Conservation (phyloP, 805 yeast species). For the Kuraishia capsulata region DNA sequence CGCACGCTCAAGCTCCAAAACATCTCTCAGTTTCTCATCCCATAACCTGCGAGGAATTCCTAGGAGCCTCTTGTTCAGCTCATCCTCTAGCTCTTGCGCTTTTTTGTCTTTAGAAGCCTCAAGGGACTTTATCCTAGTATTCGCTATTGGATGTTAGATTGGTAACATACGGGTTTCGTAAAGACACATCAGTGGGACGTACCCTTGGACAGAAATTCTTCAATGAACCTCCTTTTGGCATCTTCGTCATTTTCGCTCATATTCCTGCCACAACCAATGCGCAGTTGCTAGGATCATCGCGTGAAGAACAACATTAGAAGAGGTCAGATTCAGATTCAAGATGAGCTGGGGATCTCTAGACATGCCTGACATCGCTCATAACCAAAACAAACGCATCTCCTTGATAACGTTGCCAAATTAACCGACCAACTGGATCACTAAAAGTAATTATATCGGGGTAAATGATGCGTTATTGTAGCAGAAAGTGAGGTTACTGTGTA, state of each 20-base stretch:
- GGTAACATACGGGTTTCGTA: background rate
- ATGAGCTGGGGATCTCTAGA: too few species aligned
- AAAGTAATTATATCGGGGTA: too few species aligned
- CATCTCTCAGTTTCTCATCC: constrained; percentile 35
- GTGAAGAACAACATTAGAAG: too few species aligned
- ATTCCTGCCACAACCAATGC: too few species aligned
- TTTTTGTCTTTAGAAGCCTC: constrained; percentile 4
- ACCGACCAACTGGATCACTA: too few species aligned
- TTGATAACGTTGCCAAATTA: too few species aligned
- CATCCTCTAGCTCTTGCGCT: constrained; percentile 22
- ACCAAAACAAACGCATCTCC: too few species aligned
- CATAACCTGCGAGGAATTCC: constrained; percentile 39
- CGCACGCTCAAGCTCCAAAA: constrained; percentile 35
- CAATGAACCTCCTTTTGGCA: background rate
- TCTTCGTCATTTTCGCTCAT: background rate
- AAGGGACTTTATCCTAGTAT: background rate
- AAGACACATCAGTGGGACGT: background rate
- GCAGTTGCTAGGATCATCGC: too few species aligned
- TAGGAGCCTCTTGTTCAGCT: constrained; percentile 32
- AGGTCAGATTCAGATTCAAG: too few species aligned
- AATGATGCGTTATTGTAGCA: too few species aligned
- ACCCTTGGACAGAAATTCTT: background rate
- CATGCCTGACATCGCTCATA: too few species aligned
- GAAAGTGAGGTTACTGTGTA: too few species aligned
- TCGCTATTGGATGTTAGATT: background rate